A percentile compares a stretch with the other conserved stretches of the same genome.
These are phyloP conservation scores for Colletotrichum acutatum DNA, from an alignment of 2,329 filamentous ascomycete genomes.

Conservation along the genomic window DNA sequence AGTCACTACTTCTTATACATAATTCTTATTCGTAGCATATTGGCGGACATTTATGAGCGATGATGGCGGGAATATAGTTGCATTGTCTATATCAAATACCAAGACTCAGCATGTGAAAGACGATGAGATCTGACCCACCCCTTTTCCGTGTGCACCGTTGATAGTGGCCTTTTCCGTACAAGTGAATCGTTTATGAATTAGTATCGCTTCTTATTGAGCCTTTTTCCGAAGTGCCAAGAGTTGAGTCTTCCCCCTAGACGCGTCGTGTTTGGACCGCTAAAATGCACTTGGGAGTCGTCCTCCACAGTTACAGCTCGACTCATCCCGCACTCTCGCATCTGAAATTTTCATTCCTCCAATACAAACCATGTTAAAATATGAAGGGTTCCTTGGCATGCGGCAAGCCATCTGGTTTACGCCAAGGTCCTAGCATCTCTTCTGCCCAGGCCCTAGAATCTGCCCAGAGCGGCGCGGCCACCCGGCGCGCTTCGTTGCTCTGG, in stretches of 20 bases:
- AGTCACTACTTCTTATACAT: slow-evolving; percentile 21
- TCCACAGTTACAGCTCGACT: background rate
- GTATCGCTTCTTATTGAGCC: background rate
- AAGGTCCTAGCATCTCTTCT: background rate
- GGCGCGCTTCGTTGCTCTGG: background rate
- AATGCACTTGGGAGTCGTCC: too few relatives aligned
- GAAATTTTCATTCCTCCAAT: background rate
- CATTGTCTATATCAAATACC: background rate
- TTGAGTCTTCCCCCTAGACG: background rate
- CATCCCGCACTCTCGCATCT: background rate
- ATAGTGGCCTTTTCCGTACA: background rate
- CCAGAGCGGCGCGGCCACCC: background rate
- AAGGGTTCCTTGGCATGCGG: slow-evolving; percentile 6
- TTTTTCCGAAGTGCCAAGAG: slow-evolving; percentile 18
- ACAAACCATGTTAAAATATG: background rate
- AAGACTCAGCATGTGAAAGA: background rate
- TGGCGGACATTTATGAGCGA: slow-evolving; percentile 5
- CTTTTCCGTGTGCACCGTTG: background rate
- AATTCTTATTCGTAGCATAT: background rate
- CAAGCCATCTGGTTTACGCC: background rate
- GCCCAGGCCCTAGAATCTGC: background rate
- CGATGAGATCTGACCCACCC: background rate
- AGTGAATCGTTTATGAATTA: too few relatives aligned
- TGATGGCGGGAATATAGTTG: background rate
- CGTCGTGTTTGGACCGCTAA: background rate